These are phyloP conservation scores for Hypoxylon lienhwacheense DNA, from an alignment of 495 filamentous ascomycete species.

Conservation along the genomic window DNA sequence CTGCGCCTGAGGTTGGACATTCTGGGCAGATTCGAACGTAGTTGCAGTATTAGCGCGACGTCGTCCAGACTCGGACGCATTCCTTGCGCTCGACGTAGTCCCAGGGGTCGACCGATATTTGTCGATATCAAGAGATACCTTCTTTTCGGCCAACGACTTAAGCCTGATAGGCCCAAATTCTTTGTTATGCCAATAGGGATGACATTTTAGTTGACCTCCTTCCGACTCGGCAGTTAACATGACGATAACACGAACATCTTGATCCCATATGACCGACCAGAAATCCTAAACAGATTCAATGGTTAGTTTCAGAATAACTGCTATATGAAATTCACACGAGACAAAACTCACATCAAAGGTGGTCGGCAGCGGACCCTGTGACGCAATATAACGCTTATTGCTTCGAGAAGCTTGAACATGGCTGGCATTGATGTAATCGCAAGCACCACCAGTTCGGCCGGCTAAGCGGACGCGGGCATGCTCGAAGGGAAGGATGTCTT, in stretches of 20 bases:
- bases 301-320: slow-evolving; percentile 41
- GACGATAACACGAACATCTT: slow-evolving; percentile 90
- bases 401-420: slow-evolving; percentile 75
- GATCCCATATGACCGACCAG: slow-evolving; percentile 96
- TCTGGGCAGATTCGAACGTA: slow-evolving; percentile 21
- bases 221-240: slow-evolving; percentile 96
- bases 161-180: slow-evolving; percentile 81
- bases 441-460: slow-evolving; percentile 66
- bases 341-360: slow-evolving; percentile 79
- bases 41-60: slow-evolving; percentile 37
- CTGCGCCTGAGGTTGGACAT: slow-evolving; percentile 24
- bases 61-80: slow-evolving; percentile 31
- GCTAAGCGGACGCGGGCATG: slow-evolving; percentile 84
- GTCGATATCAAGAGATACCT: slow-evolving; percentile 71
- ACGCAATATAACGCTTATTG: slow-evolving; percentile 91
- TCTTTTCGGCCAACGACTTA: slow-evolving; percentile 75
- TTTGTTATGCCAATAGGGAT: slow-evolving; percentile 85
- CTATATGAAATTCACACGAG: not conserved
- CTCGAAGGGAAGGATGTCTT: slow-evolving; percentile 96
- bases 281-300: slow-evolving; percentile 78
- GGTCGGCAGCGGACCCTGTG: slow-evolving; percentile 88
- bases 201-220: slow-evolving; percentile 91
- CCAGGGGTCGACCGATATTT: slow-evolving; percentile 44
- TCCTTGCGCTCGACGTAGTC: slow-evolving; percentile 28
- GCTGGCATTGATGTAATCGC: slow-evolving; percentile 97